Conservation (phyloP, 805 yeast species). For the Candida maesae region DNA sequence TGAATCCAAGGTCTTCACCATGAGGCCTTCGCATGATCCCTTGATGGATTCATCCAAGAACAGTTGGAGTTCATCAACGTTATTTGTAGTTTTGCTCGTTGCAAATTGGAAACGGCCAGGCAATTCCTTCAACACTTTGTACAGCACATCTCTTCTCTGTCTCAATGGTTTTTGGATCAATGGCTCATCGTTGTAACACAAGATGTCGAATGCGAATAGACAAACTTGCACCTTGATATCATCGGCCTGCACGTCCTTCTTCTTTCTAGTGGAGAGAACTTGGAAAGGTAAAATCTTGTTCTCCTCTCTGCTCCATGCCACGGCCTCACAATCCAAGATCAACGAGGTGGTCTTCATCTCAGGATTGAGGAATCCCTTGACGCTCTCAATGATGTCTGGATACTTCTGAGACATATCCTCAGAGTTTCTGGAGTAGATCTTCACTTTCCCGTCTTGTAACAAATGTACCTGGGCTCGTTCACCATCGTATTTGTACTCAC, state of each 20-base stretch:
- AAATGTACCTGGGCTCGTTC: conserved; percentile 95
- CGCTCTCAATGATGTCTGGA: conserved; percentile 78
- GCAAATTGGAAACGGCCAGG: conserved; percentile 85
- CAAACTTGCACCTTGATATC: conserved; percentile 91
- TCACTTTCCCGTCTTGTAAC: conserved; percentile 57
- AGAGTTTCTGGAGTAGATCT: conserved; percentile 87
- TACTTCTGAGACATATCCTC: conserved; percentile 96
- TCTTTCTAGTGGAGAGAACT: conserved; percentile 85
- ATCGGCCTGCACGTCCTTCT: conserved; percentile 85
- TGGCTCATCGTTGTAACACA: conserved; percentile 71
- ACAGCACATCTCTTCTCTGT: conserved; percentile 64
- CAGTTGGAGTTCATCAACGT: conserved; percentile 67
- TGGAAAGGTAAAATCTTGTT: conserved; percentile 91
- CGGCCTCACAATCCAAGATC: conserved; percentile 94
- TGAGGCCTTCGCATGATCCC: conserved; percentile 90
- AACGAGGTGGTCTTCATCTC: conserved; percentile 44
- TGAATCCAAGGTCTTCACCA: conserved; percentile 89
- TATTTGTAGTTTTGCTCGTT: conserved; percentile 63
- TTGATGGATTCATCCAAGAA: conserved; percentile 87
- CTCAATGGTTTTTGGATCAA: conserved; percentile 61
- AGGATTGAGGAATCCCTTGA: conserved; percentile 51
- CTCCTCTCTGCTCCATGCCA: conserved; percentile 85
- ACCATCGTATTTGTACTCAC: conserved; percentile 97
- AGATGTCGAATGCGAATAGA: conserved; percentile 84
- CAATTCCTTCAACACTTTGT: conserved; percentile 51